These are phyloP conservation scores for Sphaerobolus stellatus DNA, from an alignment of 1,284 basidiomycete genomes.

Conservation along the genomic window DNA sequence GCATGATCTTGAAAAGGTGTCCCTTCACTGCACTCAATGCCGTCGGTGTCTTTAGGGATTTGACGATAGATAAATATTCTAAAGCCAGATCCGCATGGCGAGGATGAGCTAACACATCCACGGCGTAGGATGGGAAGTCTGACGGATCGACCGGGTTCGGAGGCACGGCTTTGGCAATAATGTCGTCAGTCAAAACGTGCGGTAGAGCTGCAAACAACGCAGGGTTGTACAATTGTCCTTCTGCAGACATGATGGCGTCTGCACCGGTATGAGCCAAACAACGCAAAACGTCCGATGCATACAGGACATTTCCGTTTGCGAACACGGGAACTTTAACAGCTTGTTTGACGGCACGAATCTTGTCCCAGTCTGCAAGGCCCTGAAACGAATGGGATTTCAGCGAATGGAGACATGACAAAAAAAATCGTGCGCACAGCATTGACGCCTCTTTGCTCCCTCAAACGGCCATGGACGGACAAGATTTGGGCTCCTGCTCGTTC, in stretches of 20 bases:
- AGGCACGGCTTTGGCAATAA: slow-evolving; percentile 20
- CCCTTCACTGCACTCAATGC: slow-evolving; percentile 79
- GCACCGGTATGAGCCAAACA: slow-evolving; percentile 83
- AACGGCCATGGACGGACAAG: slow-evolving; percentile 89
- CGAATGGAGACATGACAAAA: too few species aligned
- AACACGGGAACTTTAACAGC: slow-evolving; percentile 92
- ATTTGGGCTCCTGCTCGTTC: slow-evolving; percentile 95
- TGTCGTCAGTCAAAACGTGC: slow-evolving; percentile 19
- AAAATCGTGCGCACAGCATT: slow-evolving; percentile 57
- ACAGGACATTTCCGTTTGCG: slow-evolving; percentile 96
- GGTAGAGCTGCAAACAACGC: slow-evolving; percentile 60
- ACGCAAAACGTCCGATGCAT: slow-evolving; percentile 72
- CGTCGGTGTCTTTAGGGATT: slow-evolving; percentile 71
- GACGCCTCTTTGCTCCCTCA: slow-evolving; percentile 90
- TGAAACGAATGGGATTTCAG: slow-evolving; percentile 30
- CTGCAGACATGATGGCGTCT: slow-evolving; percentile 94
- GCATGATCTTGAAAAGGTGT: slow-evolving; percentile 91
- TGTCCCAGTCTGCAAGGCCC: slow-evolving; percentile 85
- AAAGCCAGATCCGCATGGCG: slow-evolving; percentile 67
- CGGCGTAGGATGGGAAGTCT: slow-evolving; percentile 31
- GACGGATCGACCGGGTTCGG: slow-evolving; percentile 8
- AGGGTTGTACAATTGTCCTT: slow-evolving; percentile 94
- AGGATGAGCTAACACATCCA: slow-evolving; percentile 53
- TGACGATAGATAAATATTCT: slow-evolving; percentile 87
- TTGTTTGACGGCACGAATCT: slow-evolving; percentile 84